phyloP scores from a whole-genome alignment of 768 basidiomycete species.

The Imleria badia region DNA sequence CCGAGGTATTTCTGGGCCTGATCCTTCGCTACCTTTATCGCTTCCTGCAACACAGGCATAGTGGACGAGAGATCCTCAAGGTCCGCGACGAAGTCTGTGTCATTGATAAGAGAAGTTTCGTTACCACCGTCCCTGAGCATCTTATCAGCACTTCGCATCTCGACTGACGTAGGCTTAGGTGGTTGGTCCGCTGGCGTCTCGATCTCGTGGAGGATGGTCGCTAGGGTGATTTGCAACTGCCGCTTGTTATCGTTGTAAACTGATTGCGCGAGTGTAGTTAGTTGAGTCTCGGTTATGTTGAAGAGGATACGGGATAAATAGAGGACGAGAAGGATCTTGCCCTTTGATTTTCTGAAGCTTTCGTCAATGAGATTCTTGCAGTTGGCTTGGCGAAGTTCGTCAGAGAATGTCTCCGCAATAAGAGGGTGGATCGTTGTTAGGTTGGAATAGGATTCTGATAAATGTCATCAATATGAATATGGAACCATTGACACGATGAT shows the following conservation, averaged over 20 bases:
- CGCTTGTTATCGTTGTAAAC: conserved; percentile 13
- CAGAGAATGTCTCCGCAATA: conserved; percentile 18
- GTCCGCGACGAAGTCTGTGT: conserved; percentile 24
- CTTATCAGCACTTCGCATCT: conserved; percentile 14
- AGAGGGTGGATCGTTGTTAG: conserved; percentile 16
- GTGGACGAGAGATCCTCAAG: conserved; percentile 14
- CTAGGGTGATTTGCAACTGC: conserved; percentile 12
- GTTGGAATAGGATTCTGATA: conserved; percentile 18
- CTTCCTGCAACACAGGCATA: conserved; percentile 19
- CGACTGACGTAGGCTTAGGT: conserved; percentile 10
- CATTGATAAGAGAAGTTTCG: conserved; percentile 19
- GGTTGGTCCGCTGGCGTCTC: not conserved
- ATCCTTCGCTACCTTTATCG: conserved; percentile 7
- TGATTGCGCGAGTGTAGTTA: conserved; percentile 10
- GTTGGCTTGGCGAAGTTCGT: conserved; percentile 17
- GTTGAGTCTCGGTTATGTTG: conserved; percentile 15
- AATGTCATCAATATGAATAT: not conserved
- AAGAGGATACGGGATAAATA: conserved; percentile 16
- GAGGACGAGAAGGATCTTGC: conserved; percentile 19
- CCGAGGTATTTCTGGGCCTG: conserved; percentile 22
- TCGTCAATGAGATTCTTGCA: conserved; percentile 17
- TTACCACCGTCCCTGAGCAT: conserved; percentile 24
- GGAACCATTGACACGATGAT: not conserved
- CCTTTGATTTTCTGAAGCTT: conserved; percentile 24
- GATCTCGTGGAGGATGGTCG: conserved; percentile 15